A percentile compares a stretch with the other conserved stretches of the same genome.
These are phyloP conservation scores for Leishmania amazonensis DNA, from an alignment of 208 protist genomes.

Conservation along the genomic window DNA sequence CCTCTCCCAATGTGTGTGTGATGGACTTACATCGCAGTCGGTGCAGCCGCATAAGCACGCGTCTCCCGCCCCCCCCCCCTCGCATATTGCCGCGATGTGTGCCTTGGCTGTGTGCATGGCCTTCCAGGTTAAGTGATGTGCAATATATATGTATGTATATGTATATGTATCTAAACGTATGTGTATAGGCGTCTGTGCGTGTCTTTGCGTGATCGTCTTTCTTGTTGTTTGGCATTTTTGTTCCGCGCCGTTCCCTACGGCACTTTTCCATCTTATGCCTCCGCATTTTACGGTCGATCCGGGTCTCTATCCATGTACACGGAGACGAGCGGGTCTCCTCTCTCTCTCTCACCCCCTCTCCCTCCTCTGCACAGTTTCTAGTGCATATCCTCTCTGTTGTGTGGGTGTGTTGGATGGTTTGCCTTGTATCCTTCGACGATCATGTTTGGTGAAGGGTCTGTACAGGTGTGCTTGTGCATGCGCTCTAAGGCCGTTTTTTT, in stretches of 20 bases:
- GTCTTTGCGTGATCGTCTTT: too few relatives aligned
- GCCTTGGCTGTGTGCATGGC: not conserved
- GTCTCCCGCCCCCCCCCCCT: not conserved
- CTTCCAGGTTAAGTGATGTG: not conserved
- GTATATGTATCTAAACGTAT: not conserved
- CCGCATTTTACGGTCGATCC: not conserved
- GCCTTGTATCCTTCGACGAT: too few relatives aligned
- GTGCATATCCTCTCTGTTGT: conserved; percentile 5
- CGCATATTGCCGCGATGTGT: not conserved
- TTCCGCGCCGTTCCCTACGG: not conserved
- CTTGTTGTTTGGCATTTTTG: not conserved
- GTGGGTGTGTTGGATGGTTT: not conserved
- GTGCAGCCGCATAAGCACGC: not conserved
- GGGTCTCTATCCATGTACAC: conserved; percentile 1
- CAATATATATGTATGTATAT: not conserved
- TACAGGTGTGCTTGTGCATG: too few relatives aligned
- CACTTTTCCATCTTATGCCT: not conserved
- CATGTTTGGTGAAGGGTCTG: too few relatives aligned
- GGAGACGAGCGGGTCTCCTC: not conserved
- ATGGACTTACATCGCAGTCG: not conserved
- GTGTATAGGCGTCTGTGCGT: conserved; percentile 1
- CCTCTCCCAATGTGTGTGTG: not conserved
- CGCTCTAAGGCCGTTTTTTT: too few relatives aligned
- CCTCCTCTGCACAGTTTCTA: too few relatives aligned
- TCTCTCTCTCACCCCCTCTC: not conserved